Percentiles rank a stretch among this genome's conserved stretches.
Conservation (phyloP, 2,329 filamentous ascomycete genomes). For the Beauveria caledonica region DNA sequence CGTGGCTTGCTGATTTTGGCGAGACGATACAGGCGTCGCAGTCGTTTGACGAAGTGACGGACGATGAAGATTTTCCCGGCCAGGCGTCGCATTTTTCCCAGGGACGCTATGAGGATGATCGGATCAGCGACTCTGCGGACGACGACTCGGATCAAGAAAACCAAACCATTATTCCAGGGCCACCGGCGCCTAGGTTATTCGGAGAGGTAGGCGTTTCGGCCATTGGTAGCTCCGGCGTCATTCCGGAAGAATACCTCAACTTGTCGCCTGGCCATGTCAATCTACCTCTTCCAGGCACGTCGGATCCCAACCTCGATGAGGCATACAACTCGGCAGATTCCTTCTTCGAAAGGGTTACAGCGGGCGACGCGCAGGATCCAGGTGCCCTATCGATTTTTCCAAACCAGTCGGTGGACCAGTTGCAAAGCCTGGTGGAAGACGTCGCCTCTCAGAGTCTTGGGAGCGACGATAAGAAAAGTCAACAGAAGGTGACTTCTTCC, state of each 20-base stretch:
- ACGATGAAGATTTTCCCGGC: constrained; percentile 50
- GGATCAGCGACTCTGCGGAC: constrained; percentile 34
- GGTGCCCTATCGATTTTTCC: constrained; percentile 29
- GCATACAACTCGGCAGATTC: constrained; percentile 37
- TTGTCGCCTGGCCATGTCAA: constrained; percentile 35
- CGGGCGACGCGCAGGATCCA: constrained; percentile 18
- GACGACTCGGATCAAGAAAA: constrained; percentile 79
- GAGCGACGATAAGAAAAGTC: constrained; percentile 30
- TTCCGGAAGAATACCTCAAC: constrained; percentile 41
- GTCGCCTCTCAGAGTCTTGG: constrained; percentile 48
- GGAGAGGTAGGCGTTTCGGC: constrained; percentile 48
- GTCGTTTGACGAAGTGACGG: constrained; percentile 53
- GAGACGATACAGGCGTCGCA: constrained; percentile 30
- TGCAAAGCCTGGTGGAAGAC: constrained; percentile 44
- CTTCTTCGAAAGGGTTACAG: constrained; percentile 20
- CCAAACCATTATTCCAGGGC: constrained; percentile 52
- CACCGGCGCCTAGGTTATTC: constrained; percentile 37
- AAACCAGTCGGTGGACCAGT: constrained; percentile 37
- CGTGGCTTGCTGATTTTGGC: constrained; percentile 54
- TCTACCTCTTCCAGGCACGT: constrained; percentile 31
- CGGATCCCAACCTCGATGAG: constrained; percentile 34
- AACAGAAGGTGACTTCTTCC: constrained; percentile 14
- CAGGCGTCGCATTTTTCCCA: constrained; percentile 50
- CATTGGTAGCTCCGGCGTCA: constrained; percentile 44
- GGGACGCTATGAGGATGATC: constrained; percentile 26